These are phyloP conservation scores for Ogataea zsoltii DNA, from an alignment of 805 yeast genomes.

Conservation along the genomic window DNA sequence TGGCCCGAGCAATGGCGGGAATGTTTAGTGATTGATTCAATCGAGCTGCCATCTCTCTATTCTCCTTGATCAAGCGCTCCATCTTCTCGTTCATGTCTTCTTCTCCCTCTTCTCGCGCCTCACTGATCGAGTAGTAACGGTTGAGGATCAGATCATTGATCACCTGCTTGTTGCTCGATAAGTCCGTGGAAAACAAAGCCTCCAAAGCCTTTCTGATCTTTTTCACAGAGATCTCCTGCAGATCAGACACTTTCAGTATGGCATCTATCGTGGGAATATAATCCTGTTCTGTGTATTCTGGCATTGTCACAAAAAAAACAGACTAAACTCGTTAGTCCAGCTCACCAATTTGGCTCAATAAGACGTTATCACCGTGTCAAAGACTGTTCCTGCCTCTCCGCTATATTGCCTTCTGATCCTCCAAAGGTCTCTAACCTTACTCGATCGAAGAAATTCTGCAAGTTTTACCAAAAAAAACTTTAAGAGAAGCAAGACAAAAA, in stretches of 20 bases:
- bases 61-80: constrained; percentile 46
- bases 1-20: constrained; percentile 21
- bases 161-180: constrained; percentile 48
- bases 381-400: too few species aligned
- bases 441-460: not conserved
- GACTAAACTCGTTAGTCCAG: too few species aligned
- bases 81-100: constrained; percentile 22
- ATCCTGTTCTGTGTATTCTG: constrained; percentile 24
- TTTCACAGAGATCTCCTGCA: constrained; percentile 69
- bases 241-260: constrained; percentile 67
- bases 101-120: constrained; percentile 28
- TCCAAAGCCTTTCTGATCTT: constrained; percentile 72
- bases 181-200: constrained; percentile 60
- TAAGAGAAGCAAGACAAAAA: not conserved
- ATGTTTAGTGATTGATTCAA: constrained; percentile 31
- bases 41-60: constrained; percentile 41
- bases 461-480: not conserved
- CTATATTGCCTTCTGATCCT: too few species aligned
- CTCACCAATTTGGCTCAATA: too few species aligned
- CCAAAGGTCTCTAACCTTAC: too few species aligned
- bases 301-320: not conserved
- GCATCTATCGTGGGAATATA: constrained; percentile 72
- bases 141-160: constrained; percentile 61
- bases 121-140: constrained; percentile 51
- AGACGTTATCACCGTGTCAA: too few species aligned